phyloP scores from a whole-genome alignment of 345 rosid genomes.

The Pistacia integerrima region DNA sequence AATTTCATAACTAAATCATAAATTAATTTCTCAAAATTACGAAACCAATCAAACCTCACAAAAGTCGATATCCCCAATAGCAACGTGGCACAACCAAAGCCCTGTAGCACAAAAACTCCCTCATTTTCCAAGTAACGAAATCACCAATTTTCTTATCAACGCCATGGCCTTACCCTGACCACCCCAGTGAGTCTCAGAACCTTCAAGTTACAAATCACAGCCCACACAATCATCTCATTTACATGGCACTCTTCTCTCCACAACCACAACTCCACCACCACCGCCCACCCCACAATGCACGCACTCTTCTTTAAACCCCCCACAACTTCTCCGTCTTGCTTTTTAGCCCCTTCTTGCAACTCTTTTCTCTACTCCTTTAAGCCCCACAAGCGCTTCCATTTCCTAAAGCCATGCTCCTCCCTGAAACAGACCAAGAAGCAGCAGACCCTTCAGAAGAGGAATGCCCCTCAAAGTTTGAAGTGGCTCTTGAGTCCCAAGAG shows the following conservation, averaged over 20 bases:
- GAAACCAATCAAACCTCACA: too few relatives aligned
- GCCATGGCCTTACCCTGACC: not conserved
- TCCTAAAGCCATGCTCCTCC: conserved; percentile 73
- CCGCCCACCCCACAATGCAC: conserved; percentile 30
- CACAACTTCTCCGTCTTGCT: conserved; percentile 26
- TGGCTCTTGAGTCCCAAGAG: conserved; percentile 75
- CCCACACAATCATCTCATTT: not conserved
- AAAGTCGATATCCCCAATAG: too few relatives aligned
- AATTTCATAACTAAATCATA: too few relatives aligned
- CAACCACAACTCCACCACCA: conserved; percentile 4
- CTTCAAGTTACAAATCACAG: not conserved
- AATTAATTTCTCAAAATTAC: too few relatives aligned
- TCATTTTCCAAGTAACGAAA: not conserved
- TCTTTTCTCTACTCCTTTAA: conserved; percentile 48
- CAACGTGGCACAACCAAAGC: not conserved
- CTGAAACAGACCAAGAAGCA: conserved; percentile 72
- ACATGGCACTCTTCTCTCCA: conserved; percentile 21
- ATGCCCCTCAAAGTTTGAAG: conserved; percentile 63
- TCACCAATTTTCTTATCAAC: conserved; percentile 7
- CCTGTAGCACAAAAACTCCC: not conserved
- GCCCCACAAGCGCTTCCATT: conserved; percentile 68
- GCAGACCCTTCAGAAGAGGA: conserved; percentile 51
- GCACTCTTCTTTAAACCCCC: conserved; percentile 28
- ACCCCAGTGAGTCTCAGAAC: conserved; percentile 12
- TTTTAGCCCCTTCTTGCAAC: conserved; percentile 30